Evolutionary conservation across 202 grass and related monocot species (phyloP).

Genomic region (Elaeis oleifera): DNA sequence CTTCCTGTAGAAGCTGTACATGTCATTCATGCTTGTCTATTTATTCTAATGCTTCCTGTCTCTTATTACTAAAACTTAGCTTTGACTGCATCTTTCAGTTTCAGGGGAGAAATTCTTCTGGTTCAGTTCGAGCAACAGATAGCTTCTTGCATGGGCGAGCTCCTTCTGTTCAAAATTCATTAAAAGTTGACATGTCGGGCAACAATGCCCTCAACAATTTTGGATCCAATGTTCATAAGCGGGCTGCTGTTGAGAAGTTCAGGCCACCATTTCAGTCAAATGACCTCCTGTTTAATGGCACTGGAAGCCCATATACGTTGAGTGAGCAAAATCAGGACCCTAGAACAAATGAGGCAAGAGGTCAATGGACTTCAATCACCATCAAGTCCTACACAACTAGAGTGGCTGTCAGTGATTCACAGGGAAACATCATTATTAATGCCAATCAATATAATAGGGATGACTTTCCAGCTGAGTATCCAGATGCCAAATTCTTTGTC

Average conservation of each 20-base stretch:
- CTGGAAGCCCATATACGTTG: constrained; percentile 9
- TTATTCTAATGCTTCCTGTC: not conserved
- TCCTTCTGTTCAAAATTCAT: constrained; percentile 27
- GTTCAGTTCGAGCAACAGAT: constrained; percentile 18
- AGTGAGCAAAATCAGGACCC: constrained; percentile 30
- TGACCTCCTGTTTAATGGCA: not conserved
- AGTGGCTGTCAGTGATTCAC: too few relatives aligned
- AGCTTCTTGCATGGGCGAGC: constrained; percentile 25
- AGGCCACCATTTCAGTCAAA: not conserved
- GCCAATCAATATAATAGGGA: constrained; percentile 46
- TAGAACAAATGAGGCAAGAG: constrained; percentile 28
- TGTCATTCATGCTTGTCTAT: not conserved
- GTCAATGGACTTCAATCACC: not conserved
- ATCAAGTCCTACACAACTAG: too few relatives aligned
- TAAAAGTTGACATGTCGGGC: constrained; percentile 14
- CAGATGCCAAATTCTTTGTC: constrained; percentile 79
- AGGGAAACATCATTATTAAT: constrained; percentile 32
- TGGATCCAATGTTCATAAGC: not conserved
- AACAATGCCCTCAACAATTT: constrained; percentile 29
- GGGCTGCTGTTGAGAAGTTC: constrained; percentile 1
- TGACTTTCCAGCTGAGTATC: constrained; percentile 49
- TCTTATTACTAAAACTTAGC: constrained; percentile 7
- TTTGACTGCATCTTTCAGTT: not conserved
- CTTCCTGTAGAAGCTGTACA: too few relatives aligned
- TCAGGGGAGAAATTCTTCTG: constrained; percentile 32